A percentile compares a stretch with the other conserved stretches of the same genome.
These are phyloP conservation scores for Paracoccidioides brasiliensis DNA, from an alignment of 2,329 filamentous ascomycete genomes.

Conservation along the genomic window DNA sequence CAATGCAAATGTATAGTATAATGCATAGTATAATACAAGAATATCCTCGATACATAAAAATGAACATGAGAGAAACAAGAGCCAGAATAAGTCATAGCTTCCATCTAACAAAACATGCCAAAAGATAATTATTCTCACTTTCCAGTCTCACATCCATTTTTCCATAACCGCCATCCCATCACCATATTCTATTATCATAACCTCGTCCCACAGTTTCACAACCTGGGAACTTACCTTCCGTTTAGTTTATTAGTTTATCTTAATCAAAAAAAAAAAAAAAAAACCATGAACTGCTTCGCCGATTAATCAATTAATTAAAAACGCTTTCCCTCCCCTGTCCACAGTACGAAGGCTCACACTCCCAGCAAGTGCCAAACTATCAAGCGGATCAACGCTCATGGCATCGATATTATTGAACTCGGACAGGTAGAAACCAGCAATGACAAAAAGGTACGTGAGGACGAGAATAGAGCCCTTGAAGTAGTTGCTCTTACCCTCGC, in stretches of 20 bases:
- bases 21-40: no score
- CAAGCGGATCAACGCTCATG: conserved; percentile 35
- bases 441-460: conserved; percentile 81
- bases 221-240: no score
- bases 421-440: conserved; percentile 84
- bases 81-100: background rate
- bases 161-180: background rate
- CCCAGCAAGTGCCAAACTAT: conserved; percentile 28
- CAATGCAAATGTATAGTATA: no score
- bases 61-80: background rate
- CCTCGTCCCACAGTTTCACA: no score
- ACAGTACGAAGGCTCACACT: conserved; percentile 21
- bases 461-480: conserved; percentile 97
- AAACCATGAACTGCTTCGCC: background rate
- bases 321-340: background rate
- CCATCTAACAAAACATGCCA: background rate
- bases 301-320: background rate
- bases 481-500: conserved; percentile 98
- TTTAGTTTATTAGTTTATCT: no score
- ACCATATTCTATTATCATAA: background rate
- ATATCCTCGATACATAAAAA: background rate
- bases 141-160: background rate
- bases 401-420: conserved; percentile 44
- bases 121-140: background rate
- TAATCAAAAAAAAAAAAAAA: background rate